These are phyloP conservation scores for Tulasnella sp. DNA, from an alignment of 768 basidiomycete species.

Conservation along the genomic window DNA sequence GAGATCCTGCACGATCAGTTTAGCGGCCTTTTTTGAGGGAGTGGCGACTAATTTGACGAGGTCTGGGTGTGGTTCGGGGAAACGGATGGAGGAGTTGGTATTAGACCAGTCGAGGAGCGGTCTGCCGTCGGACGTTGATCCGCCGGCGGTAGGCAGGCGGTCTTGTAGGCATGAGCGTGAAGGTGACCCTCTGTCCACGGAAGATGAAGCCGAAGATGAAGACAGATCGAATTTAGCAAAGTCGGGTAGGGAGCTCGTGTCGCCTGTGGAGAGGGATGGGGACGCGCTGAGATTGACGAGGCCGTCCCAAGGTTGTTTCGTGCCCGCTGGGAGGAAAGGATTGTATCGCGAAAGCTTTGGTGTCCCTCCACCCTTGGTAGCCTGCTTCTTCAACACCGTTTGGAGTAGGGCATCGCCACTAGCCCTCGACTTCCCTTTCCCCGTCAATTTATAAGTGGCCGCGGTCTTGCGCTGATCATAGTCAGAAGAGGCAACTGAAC, in stretches of 20 bases:
- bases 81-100: slow-evolving; percentile 2
- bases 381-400: background rate
- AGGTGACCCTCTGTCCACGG: background rate
- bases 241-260: background rate
- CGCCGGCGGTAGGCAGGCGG: background rate
- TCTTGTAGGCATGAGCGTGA: too few relatives aligned
- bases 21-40: slow-evolving; percentile 7
- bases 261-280: background rate
- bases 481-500: background rate
- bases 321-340: background rate
- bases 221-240: background rate
- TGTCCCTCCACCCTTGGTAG: background rate
- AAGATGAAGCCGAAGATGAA: background rate
- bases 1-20: slow-evolving; percentile 4
- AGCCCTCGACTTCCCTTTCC: slow-evolving; percentile 1
- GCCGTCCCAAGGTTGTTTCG: slow-evolving; percentile 9
- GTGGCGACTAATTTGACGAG: slow-evolving; percentile 2
- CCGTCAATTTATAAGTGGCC: background rate
- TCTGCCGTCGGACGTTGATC: too few relatives aligned
- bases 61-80: slow-evolving; percentile 1
- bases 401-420: slow-evolving; percentile 15
- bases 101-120: background rate
- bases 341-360: slow-evolving; percentile 13
- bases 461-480: background rate
- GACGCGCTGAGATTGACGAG: slow-evolving; percentile 13